Percentiles rank a stretch among this genome's conserved stretches.
phyloP scores from a whole-genome alignment of 2,329 filamentous ascomycete genomes.

The Beauveria rudraprayagi region DNA sequence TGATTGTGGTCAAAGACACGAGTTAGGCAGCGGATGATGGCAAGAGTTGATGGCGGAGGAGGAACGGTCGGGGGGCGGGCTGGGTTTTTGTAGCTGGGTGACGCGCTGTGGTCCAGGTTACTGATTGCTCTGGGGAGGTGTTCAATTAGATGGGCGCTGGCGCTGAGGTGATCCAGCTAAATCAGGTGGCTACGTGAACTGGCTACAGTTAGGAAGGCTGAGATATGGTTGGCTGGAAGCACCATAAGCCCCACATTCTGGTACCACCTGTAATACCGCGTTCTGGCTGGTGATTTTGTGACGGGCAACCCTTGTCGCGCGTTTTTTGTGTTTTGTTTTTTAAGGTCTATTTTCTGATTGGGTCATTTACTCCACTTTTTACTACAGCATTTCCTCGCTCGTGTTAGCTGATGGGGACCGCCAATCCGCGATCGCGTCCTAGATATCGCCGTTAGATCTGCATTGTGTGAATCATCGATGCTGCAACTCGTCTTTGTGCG shows the following conservation, averaged over 20 bases:
- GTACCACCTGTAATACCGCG: not conserved
- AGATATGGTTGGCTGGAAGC: conserved; percentile 8
- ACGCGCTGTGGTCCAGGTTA: conserved; percentile 42
- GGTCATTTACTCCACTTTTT: not conserved
- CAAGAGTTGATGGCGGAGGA: conserved; percentile 38
- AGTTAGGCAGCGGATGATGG: conserved; percentile 27
- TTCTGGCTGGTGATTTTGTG: conserved; percentile 7
- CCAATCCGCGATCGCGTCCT: conserved; percentile 9
- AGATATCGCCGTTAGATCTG: conserved; percentile 10
- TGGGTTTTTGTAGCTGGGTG: conserved; percentile 56
- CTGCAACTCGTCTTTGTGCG: not conserved
- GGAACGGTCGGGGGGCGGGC: conserved; percentile 42
- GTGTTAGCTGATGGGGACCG: conserved; percentile 5
- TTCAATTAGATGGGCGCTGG: conserved; percentile 4
- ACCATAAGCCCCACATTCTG: not conserved
- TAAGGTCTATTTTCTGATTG: conserved; percentile 13
- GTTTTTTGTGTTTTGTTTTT: conserved; percentile 12
- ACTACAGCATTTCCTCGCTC: conserved; percentile 1
- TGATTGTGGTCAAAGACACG: conserved; percentile 17
- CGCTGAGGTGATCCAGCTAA: conserved; percentile 11
- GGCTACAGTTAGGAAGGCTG: not conserved
- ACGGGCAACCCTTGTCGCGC: conserved; percentile 4
- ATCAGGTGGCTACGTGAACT: conserved; percentile 2
- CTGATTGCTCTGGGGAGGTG: conserved; percentile 40
- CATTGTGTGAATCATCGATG: not conserved